Base-by-base conservation (phyloP, 768 basidiomycete species). In the Gloeopeniophorella convolvens region DNA sequence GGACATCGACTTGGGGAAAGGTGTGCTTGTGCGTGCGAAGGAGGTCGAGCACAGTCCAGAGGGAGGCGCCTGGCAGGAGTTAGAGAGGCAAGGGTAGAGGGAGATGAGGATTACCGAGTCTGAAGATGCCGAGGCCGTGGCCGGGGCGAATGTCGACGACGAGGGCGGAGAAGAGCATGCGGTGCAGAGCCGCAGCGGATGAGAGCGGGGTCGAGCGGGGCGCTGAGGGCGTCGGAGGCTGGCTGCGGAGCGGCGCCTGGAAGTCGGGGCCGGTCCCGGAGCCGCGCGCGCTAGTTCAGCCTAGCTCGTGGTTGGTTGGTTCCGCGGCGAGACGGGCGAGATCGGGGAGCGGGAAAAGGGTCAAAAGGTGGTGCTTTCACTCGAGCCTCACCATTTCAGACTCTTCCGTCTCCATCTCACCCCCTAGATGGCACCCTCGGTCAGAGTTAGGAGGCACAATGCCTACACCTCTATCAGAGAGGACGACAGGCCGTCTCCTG, bases 1-100 rank as follows among this genome's bases (percentile, higher is more conserved):
- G 89, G 63, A 92, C 72, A 55, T 90, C 86, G 45, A 91, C 80
- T 59, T 87, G 83, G 36, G 89, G 89, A 55, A 87, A 90, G 36
- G 74, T 67, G 55, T 86, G 78, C 44, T 80, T 81, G 20, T 81
- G 71, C 23, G 76, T 68, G 32, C 85, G 77, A 4, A 92, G 70
- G 44, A 76, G 70, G 54, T 88, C 83, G 35, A 91, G 71, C 13
- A 88, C 70, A 12, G 76, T 77, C 89, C 89, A 92, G 7, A 92
- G 69, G 1, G 89, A 89, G 31, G 80, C 68, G 34, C 88, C 89
- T 88, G 51, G 21, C 11, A 18, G 20, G 44, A 58, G 41, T 40
- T 20, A 42, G n/a, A n/a, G 15, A 47, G 16, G 28, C 27, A 24
- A 37, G 11, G 34, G 42, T 41, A 48, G 23, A 43, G 3, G 34